Evolutionary conservation across 2,329 filamentous ascomycete genomes (phyloP).

Genomic region (Passalora sequoiae): DNA sequence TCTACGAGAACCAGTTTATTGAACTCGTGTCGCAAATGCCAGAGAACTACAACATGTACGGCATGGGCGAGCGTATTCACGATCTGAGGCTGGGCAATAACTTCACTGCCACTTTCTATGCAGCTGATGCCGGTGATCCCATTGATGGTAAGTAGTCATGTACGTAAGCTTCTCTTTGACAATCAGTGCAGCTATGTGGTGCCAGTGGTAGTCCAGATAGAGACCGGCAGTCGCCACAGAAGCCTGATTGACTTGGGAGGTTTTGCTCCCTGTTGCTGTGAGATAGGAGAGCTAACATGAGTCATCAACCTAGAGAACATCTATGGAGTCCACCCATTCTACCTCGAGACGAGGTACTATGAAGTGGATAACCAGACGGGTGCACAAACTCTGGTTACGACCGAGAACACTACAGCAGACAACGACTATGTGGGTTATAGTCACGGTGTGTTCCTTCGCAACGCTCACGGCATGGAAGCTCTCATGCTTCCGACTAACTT

Average conservation of each 20-base stretch:
- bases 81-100: slow-evolving; percentile 67
- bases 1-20: slow-evolving; percentile 74
- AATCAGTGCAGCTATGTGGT: too few relatives aligned
- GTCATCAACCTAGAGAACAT: too few relatives aligned
- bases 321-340: slow-evolving; percentile 73
- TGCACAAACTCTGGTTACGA: slow-evolving; percentile 49
- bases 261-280: too few relatives aligned
- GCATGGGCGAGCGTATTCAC: slow-evolving; percentile 68
- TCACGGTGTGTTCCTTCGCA: slow-evolving; percentile 73
- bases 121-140: slow-evolving; percentile 62
- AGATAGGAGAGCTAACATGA: too few relatives aligned
- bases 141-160: too few relatives aligned
- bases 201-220: too few relatives aligned
- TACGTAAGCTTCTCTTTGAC: too few relatives aligned
- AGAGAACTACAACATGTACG: slow-evolving; percentile 66
- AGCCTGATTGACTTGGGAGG: too few relatives aligned
- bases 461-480: slow-evolving; percentile 70
- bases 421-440: slow-evolving; percentile 61
- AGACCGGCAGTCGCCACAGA: too few relatives aligned
- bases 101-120: slow-evolving; percentile 62
- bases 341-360: slow-evolving; percentile 74
- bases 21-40: slow-evolving; percentile 64
- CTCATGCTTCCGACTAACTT: slow-evolving; percentile 59
- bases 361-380: slow-evolving; percentile 45
- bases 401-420: slow-evolving; percentile 48